Evolutionary conservation across 805 yeast species (phyloP), one percentile per base, ranked within the genome.

Genomic region (Metschnikowia peoriensis): DNA sequence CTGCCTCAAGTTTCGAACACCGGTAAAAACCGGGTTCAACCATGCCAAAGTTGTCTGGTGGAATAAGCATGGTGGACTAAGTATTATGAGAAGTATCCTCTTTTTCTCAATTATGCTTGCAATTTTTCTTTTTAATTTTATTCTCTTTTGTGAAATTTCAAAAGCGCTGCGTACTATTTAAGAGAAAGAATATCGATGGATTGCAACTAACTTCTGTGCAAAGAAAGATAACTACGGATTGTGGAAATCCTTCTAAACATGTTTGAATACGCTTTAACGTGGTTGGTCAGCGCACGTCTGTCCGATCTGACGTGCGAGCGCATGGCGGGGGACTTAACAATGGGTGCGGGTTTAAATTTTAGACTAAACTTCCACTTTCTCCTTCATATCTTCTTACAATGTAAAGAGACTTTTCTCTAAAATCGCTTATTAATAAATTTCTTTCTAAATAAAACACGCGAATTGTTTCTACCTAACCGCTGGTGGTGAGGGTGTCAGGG

Each of bases 41-140:
- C 32, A 90, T 76, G 0, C 97, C 96, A 72, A 88, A 94, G 65
- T 88, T 89, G 46, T 90, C 93, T 0, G 99, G 98, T 1, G 97
- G 96, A 0, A 92, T 89, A 34, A 91, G 75, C 97, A 91, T 90
- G 44, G 28, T 9, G 14, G 7, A 12, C 1, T 38, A 4, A 6
- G 6, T 32, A 32, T 2, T 32, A 32, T 32, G 10, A 10, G 2
- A 32, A 10, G 2, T 32, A 12, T 32, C 12, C 14, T 32, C 35
- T 32, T 32, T 29, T 32, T 32, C 14, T 6, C 14, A 3, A 10
- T 32, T 32, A 10, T 32, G 3, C 10, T 10, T 32, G 14, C 35
- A n/a, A n/a, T n/a, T n/a, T n/a, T n/a, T n/a, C 6, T 32, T 32
- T 32, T 2, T 10, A 6, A 10, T 12, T 32, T 32, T 16, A 9